These are phyloP conservation scores for Auricularia sp. DNA, from an alignment of 768 basidiomycete genomes.

Conservation along the genomic window DNA sequence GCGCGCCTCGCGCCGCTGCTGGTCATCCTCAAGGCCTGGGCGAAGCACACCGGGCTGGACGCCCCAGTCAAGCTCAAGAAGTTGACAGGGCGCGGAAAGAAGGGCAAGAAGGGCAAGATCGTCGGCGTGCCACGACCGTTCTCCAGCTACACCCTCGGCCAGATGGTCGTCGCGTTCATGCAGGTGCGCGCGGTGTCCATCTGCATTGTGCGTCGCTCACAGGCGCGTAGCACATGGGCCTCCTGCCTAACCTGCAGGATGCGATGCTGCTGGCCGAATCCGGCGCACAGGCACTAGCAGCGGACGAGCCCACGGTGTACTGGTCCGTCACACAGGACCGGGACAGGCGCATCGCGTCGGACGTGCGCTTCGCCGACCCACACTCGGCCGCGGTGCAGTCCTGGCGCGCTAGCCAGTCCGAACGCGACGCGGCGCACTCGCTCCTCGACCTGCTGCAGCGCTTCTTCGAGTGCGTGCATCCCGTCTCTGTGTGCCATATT, in stretches of 20 bases:
- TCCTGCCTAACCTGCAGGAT: not conserved
- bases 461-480: not conserved
- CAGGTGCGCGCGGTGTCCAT: not conserved
- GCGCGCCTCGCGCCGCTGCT: conserved; percentile 36
- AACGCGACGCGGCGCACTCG: too few species aligned
- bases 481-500: not conserved
- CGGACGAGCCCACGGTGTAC: not conserved
- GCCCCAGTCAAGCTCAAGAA: not conserved
- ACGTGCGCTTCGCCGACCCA: not conserved
- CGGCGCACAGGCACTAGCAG: not conserved
- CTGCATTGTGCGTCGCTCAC: not conserved
- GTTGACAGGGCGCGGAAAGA: not conserved
- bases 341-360: not conserved
- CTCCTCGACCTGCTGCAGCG: not conserved
- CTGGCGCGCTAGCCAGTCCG: not conserved
- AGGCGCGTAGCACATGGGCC: not conserved
- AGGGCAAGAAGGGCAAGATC: not conserved
- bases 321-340: not conserved
- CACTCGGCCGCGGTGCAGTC: not conserved
- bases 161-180: not conserved
- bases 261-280: too few species aligned
- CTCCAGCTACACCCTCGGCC: not conserved
- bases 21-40: conserved; percentile 48
- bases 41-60: conserved; percentile 12
- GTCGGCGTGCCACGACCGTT: not conserved